Evolutionary conservation across 1,284 basidiomycete species (phyloP).

Genomic region (Earliella scabrosa): DNA sequence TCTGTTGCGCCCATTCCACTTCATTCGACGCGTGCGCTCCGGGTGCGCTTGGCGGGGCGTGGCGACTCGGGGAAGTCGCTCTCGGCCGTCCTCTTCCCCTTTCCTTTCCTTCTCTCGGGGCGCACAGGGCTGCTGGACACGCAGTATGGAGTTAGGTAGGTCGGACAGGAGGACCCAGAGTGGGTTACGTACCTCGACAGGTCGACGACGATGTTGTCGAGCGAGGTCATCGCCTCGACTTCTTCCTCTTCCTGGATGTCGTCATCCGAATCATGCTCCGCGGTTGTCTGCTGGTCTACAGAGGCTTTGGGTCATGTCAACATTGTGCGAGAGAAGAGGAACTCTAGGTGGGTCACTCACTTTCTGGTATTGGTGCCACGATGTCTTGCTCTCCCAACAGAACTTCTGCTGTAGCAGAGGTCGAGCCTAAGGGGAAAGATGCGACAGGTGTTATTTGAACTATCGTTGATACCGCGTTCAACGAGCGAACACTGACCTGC

Average conservation of each 20-base stretch:
- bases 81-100: not conserved
- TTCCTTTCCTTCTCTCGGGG: not conserved
- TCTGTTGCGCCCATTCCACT: too few relatives aligned
- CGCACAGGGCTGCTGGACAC: not conserved
- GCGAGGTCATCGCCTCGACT: conserved; percentile 1
- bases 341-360: too few relatives aligned
- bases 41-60: not conserved
- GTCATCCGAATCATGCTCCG: not conserved
- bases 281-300: not conserved
- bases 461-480: too few relatives aligned
- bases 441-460: too few relatives aligned
- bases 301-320: too few relatives aligned
- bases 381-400: too few relatives aligned
- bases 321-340: too few relatives aligned
- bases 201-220: not conserved
- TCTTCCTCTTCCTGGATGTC: not conserved
- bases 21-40: not conserved
- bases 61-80: not conserved
- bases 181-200: not conserved
- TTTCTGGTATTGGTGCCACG: too few relatives aligned
- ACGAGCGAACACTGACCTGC: too few relatives aligned
- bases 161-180: not conserved
- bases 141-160: not conserved
- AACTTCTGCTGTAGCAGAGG: too few relatives aligned
- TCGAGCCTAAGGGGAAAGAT: too few relatives aligned